Conservation (phyloP, 148 eudicot species). For the Cornus controversa region DNA sequence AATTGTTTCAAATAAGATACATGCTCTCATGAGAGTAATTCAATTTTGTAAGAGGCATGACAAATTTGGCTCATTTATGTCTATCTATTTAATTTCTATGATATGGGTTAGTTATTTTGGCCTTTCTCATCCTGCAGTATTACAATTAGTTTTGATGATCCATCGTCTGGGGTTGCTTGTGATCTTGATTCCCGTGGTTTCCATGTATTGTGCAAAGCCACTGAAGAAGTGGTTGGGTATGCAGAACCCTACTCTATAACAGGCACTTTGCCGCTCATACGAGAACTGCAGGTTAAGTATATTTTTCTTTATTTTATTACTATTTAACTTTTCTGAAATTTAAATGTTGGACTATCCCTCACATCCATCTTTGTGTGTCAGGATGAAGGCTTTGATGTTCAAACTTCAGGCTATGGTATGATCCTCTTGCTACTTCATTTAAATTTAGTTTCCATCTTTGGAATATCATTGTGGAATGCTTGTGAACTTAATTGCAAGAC, state of each 20-base stretch:
- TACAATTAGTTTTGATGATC: constrained; percentile 66
- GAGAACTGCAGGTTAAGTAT: constrained; percentile 74
- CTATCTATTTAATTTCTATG: neutral
- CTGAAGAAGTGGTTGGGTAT: constrained; percentile 92
- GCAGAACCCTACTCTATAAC: constrained; percentile 94
- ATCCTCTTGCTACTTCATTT: constrained; percentile 10
- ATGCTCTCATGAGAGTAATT: neutral
- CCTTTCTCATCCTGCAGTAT: constrained; percentile 40
- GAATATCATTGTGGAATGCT: neutral
- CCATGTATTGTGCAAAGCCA: constrained; percentile 91
- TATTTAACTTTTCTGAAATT: neutral
- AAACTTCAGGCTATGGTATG: constrained; percentile 92
- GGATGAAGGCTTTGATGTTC: constrained; percentile 99
- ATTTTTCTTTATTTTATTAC: neutral
- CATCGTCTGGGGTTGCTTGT: constrained; percentile 85
- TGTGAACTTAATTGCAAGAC: neutral
- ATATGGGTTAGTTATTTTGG: neutral
- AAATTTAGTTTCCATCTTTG: neutral
- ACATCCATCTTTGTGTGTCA: constrained; percentile 25
- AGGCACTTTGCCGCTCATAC: constrained; percentile 89
- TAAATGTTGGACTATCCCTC: neutral
- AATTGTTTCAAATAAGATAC: too few relatives aligned
- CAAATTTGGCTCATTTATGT: neutral
- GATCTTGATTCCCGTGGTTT: constrained; percentile 88
- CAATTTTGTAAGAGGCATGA: constrained; percentile 8